Evolutionary conservation across 305 asterid genomes (phyloP).

Genomic region (Lippia alba): DNA sequence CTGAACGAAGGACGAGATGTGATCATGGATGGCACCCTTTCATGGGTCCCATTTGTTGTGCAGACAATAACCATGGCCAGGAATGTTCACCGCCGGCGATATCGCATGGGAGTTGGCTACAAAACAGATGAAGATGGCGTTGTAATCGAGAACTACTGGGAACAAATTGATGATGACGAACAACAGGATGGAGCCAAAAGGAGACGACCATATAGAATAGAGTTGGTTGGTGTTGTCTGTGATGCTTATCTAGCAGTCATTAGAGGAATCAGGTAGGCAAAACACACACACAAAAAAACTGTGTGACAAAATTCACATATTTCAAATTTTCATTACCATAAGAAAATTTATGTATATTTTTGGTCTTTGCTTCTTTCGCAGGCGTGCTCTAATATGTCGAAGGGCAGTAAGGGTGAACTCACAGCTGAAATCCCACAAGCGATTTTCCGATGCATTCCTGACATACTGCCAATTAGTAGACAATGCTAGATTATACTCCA

Average conservation of each 20-base stretch:
- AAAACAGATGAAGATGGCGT: constrained; percentile 66
- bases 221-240: constrained; percentile 94
- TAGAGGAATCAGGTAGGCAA: constrained; percentile 86
- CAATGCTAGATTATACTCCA: constrained; percentile 78
- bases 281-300: background rate
- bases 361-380: constrained; percentile 35
- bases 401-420: constrained; percentile 94
- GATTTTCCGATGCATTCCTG: constrained; percentile 86
- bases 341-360: background rate
- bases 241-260: constrained; percentile 92
- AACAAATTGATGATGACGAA: constrained; percentile 75
- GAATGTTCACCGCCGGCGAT: constrained; percentile 84
- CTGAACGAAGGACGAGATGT: constrained; percentile 98
- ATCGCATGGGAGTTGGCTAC: constrained; percentile 94
- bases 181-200: constrained; percentile 63
- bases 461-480: constrained; percentile 91
- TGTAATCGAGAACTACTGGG: constrained; percentile 89
- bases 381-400: constrained; percentile 94
- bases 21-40: constrained; percentile 97
- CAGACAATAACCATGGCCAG: constrained; percentile 97
- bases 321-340: background rate
- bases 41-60: constrained; percentile 93
- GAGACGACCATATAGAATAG: constrained; percentile 91
- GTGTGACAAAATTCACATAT: too few species aligned
- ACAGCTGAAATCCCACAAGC: constrained; percentile 86